Conservation (phyloP, 2,329 filamentous ascomycete species). For the Cytospora schulzeri region DNA sequence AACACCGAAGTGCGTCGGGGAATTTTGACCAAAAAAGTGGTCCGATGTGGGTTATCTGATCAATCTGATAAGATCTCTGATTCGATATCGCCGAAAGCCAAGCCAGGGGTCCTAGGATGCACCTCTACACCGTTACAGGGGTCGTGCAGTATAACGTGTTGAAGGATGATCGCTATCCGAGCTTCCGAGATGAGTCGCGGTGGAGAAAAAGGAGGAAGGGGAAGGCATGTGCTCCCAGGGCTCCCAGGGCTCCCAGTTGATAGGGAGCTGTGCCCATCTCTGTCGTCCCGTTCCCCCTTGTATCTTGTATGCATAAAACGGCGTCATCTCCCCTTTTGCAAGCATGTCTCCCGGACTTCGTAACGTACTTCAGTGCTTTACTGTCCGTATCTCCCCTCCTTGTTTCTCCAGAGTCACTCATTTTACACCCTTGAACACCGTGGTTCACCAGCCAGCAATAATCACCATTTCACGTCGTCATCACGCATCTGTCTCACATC, state of each 20-base stretch:
- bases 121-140: background rate
- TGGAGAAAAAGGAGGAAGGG: background rate
- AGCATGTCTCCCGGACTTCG: background rate
- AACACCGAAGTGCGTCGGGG: no score
- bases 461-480: background rate
- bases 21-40: no score
- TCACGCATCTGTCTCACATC: background rate
- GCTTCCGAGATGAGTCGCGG: background rate
- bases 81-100: constrained; percentile 1
- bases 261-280: background rate
- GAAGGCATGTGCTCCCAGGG: background rate
- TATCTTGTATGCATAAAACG: constrained; percentile 17
- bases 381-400: background rate
- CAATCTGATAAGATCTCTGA: constrained; percentile 26
- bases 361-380: background rate
- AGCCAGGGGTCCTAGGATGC: constrained; percentile 12
- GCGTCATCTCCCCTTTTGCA: background rate
- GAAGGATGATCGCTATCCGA: constrained; percentile 1
- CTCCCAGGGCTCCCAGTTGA: background rate
- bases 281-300: background rate
- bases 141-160: background rate
- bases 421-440: background rate
- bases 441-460: background rate
- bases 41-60: constrained; percentile 27
- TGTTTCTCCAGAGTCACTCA: background rate